phyloP scores from a whole-genome alignment of 106 monocot genomes.

The Dioscorea dumetorum region DNA sequence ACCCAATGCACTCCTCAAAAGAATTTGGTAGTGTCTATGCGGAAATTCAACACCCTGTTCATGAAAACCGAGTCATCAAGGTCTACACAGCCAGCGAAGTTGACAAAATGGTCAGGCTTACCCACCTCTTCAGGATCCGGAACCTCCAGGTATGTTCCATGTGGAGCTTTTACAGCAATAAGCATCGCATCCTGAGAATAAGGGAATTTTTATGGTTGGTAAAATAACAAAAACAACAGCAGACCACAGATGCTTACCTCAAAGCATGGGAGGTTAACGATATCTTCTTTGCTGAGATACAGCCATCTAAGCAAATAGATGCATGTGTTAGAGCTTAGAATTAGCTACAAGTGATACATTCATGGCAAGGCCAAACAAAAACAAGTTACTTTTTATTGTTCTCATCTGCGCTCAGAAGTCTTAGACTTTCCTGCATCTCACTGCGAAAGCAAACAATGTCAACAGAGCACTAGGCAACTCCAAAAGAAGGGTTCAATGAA shows the following conservation, averaged over 20 bases:
- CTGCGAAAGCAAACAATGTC: conserved; percentile 27
- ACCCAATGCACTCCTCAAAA: conserved; percentile 77
- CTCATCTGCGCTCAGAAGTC: conserved; percentile 28
- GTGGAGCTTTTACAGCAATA: conserved; percentile 89
- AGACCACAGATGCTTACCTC: conserved; percentile 27
- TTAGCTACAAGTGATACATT: no score
- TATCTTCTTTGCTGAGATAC: conserved; percentile 65
- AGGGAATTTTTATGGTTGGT: not conserved
- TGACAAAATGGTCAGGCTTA: not conserved
- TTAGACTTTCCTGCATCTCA: conserved; percentile 49
- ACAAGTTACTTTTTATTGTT: conserved; percentile 39
- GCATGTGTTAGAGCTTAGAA: no score
- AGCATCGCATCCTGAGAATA: conserved; percentile 56
- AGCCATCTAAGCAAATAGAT: conserved; percentile 40
- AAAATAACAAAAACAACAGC: no score
- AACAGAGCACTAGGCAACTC: no score
- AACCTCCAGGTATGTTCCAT: conserved; percentile 86
- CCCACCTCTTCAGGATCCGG: conserved; percentile 88
- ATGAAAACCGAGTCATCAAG: no score
- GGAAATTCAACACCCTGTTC: conserved; percentile 46
- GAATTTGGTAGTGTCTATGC: conserved; percentile 52
- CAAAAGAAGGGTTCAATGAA: not conserved
- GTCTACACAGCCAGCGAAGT: no score
- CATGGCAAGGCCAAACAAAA: not conserved
- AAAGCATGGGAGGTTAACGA: conserved; percentile 48